Evolutionary conservation across 495 filamentous ascomycete genomes (phyloP).

Genomic region (Friedmanniomyces simplex): DNA sequence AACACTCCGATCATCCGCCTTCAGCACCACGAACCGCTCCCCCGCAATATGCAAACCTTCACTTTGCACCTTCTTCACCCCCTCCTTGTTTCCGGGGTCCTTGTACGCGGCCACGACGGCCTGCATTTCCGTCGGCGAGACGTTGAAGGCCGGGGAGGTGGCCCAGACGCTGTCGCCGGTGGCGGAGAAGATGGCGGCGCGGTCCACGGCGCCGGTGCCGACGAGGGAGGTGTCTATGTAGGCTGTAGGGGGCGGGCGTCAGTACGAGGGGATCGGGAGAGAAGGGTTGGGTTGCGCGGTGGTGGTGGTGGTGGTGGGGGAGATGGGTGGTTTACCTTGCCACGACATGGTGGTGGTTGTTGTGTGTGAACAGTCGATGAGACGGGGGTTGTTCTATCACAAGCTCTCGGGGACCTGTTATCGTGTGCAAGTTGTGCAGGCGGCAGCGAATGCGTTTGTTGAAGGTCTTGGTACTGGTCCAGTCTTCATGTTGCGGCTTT

Average conservation of each 20-base stretch:
- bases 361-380: not conserved
- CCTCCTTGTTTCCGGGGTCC: slow-evolving; percentile 32
- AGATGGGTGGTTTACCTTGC: slow-evolving; percentile 18
- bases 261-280: too few relatives aligned
- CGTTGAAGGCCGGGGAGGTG: slow-evolving; percentile 54
- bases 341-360: slow-evolving; percentile 19
- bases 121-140: slow-evolving; percentile 51
- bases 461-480: too few relatives aligned
- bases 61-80: slow-evolving; percentile 36
- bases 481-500: too few relatives aligned
- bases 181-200: slow-evolving; percentile 74
- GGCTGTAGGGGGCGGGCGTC: too few relatives aligned
- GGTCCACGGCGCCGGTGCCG: slow-evolving; percentile 71
- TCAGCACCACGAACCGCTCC: slow-evolving; percentile 61
- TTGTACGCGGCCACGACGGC: slow-evolving; percentile 39
- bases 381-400: not conserved
- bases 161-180: slow-evolving; percentile 82
- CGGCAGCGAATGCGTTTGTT: not conserved
- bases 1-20: slow-evolving; percentile 63
- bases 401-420: not conserved
- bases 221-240: slow-evolving; percentile 51
- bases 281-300: slow-evolving; percentile 1
- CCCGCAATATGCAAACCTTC: slow-evolving; percentile 63
- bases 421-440: not conserved
- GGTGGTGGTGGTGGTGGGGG: not conserved